These are phyloP conservation scores for Punctularia strigosozonata DNA, from an alignment of 768 basidiomycete species.

Conservation along the genomic window DNA sequence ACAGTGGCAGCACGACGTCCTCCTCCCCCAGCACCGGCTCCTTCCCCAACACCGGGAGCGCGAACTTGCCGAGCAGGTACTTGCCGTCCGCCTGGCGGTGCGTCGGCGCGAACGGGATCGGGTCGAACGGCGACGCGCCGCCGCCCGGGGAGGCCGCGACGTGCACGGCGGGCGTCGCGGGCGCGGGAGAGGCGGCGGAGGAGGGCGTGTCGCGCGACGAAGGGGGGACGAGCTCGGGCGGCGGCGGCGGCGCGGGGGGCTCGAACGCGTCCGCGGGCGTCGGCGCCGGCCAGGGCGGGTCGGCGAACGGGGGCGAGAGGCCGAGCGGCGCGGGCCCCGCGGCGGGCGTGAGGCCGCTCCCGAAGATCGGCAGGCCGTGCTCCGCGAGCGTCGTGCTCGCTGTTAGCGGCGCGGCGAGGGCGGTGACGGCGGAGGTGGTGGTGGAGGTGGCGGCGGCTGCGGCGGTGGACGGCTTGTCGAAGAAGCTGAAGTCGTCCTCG, in stretches of 20 bases:
- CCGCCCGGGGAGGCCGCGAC: constrained; percentile 19
- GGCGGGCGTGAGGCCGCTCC: constrained; percentile 19
- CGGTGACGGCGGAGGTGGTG: background rate
- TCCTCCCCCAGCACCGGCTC: constrained; percentile 32
- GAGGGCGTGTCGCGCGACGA: constrained; percentile 41
- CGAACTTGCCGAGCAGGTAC: constrained; percentile 63
- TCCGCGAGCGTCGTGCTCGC: constrained; percentile 1
- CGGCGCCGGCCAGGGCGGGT: constrained; percentile 13
- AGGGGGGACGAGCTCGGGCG: constrained; percentile 33
- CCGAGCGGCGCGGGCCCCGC: constrained; percentile 21
- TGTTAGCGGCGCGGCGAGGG: constrained; percentile 5
- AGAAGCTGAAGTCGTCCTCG: constrained; percentile 85
- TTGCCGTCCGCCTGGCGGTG: constrained; percentile 62
- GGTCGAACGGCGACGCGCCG: constrained; percentile 38
- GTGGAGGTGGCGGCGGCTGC: constrained; percentile 1
- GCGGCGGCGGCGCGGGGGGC: constrained; percentile 14
- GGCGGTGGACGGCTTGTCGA: constrained; percentile 41
- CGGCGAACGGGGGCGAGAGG: constrained; percentile 21
- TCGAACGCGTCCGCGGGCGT: constrained; percentile 14
- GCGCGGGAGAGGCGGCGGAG: constrained; percentile 18
- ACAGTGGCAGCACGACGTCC: constrained; percentile 20
- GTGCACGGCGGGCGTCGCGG: constrained; percentile 42
- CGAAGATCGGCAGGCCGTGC: constrained; percentile 6
- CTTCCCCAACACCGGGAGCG: constrained; percentile 29
- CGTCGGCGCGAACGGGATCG: constrained; percentile 59